These are phyloP conservation scores for Curvularia sp. DNA, from an alignment of 2,329 filamentous ascomycete genomes.

Conservation along the genomic window DNA sequence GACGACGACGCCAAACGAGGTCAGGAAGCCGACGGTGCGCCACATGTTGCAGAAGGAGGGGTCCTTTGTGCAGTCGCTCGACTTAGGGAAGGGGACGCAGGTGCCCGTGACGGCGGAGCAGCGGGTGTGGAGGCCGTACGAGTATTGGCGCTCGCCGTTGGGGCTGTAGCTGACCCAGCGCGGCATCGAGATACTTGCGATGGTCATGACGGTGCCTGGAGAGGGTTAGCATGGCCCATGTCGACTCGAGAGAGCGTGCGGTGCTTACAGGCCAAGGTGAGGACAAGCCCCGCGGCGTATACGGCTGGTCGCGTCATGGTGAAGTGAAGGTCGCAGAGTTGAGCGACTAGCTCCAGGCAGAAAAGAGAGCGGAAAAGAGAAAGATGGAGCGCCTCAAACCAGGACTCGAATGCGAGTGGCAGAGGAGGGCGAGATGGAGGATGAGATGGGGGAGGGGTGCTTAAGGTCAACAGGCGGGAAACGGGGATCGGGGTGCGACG, in stretches of 20 bases:
- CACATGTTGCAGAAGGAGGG: conserved; percentile 90
- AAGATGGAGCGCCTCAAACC: neutral
- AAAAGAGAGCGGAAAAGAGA: neutral
- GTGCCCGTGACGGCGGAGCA: conserved; percentile 73
- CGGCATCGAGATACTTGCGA: conserved; percentile 72
- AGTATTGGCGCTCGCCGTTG: conserved; percentile 48
- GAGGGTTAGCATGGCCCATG: conserved; percentile 18
- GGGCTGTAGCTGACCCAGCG: conserved; percentile 72
- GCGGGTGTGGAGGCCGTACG: conserved; percentile 78
- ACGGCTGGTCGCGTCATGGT: conserved; percentile 58
- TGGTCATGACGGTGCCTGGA: conserved; percentile 73
- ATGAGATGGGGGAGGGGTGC: conserved; percentile 8
- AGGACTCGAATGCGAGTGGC: conserved; percentile 10
- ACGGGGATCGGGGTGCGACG: conserved; percentile 3
- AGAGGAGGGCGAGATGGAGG: conserved; percentile 10
- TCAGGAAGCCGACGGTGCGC: conserved; percentile 85
- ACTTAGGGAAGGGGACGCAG: conserved; percentile 72
- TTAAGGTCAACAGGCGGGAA: conserved; percentile 1
- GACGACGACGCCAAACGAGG: conserved; percentile 82
- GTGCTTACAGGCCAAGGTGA: conserved; percentile 53
- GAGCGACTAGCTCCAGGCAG: neutral
- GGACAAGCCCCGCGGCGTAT: conserved; percentile 57
- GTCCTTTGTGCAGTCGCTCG: conserved; percentile 70
- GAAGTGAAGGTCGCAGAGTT: conserved; percentile 8
- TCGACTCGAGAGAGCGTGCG: neutral